Conservation (phyloP, 805 yeast genomes). For the Wickerhamomyces ciferrii region DNA sequence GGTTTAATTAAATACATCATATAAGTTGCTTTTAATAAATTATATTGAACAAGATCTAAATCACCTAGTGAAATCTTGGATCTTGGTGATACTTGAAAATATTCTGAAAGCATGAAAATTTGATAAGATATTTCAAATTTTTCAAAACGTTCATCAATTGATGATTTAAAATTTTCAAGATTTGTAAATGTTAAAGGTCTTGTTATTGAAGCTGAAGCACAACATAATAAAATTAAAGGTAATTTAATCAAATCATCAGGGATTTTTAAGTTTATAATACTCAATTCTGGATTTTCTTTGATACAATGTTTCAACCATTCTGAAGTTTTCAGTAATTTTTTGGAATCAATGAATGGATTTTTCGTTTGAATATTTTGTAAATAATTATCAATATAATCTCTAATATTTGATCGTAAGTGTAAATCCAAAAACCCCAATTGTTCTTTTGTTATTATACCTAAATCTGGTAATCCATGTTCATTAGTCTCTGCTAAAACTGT, state of each 20-base stretch:
- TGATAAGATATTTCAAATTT: constrained; percentile 5
- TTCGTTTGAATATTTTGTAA: constrained; percentile 14
- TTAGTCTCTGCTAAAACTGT: constrained; percentile 6
- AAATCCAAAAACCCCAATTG: constrained; percentile 5
- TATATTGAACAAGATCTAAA: constrained; percentile 11
- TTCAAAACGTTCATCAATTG: constrained; percentile 8
- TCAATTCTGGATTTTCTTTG: not conserved
- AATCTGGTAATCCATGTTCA: constrained; percentile 5
- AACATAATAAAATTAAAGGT: constrained; percentile 7
- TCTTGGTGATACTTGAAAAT: constrained; percentile 7
- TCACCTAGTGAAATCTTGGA: constrained; percentile 11
- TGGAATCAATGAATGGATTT: constrained; percentile 14
- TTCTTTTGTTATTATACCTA: constrained; percentile 3
- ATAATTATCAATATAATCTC: constrained; percentile 8
- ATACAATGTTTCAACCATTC: constrained; percentile 3
- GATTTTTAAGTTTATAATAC: constrained; percentile 6
- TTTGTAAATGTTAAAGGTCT: constrained; percentile 14
- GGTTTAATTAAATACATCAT: constrained; percentile 21
- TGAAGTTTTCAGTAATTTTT: constrained; percentile 6
- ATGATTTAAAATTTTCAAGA: constrained; percentile 5
- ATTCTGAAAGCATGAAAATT: constrained; percentile 7
- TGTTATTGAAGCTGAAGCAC: constrained; percentile 14
- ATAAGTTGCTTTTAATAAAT: constrained; percentile 12
- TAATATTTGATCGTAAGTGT: constrained; percentile 6
- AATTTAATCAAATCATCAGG: constrained; percentile 10